Evolutionary conservation across 805 yeast species (phyloP).

Genomic region (Ogataea ramenticola): DNA sequence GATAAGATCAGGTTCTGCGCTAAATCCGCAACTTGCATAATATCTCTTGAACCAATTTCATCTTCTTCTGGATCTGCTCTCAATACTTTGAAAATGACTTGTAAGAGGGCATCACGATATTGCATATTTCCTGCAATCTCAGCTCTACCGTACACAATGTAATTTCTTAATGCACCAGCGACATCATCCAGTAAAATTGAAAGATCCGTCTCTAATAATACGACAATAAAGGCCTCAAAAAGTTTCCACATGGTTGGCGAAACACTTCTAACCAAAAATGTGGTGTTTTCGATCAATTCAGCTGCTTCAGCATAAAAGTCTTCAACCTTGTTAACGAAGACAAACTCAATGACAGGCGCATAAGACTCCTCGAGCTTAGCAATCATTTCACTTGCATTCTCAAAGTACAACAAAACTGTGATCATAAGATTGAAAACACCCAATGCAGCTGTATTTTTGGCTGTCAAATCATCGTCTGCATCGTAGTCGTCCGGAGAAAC

Average conservation of each 20-base stretch:
- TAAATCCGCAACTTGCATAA: constrained; percentile 51
- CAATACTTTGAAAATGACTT: constrained; percentile 38
- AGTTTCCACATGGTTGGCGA: constrained; percentile 72
- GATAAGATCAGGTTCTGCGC: constrained; percentile 58
- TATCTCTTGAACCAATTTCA: constrained; percentile 50
- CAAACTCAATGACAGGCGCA: constrained; percentile 64
- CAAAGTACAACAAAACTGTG: constrained; percentile 81
- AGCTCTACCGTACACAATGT: constrained; percentile 48
- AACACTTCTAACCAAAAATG: constrained; percentile 53
- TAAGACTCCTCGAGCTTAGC: constrained; percentile 64
- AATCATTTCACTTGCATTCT: constrained; percentile 68
- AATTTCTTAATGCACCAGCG: constrained; percentile 66
- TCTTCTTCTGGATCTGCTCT: constrained; percentile 28
- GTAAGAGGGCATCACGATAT: constrained; percentile 41
- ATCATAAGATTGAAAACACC: constrained; percentile 84
- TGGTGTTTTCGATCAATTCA: constrained; percentile 71
- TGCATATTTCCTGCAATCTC: constrained; percentile 40
- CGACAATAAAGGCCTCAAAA: constrained; percentile 41
- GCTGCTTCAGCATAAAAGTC: constrained; percentile 80
- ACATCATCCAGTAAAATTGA: constrained; percentile 69
- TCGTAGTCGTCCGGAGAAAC: constrained; percentile 46
- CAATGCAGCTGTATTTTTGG: constrained; percentile 78
- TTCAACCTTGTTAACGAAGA: constrained; percentile 56
- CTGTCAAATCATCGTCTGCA: constrained; percentile 38
- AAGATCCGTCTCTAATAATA: constrained; percentile 39